These are phyloP conservation scores for Zopfochytrium polystomum DNA, from an alignment of 371 early-diverging fungal species.

Conservation along the genomic window DNA sequence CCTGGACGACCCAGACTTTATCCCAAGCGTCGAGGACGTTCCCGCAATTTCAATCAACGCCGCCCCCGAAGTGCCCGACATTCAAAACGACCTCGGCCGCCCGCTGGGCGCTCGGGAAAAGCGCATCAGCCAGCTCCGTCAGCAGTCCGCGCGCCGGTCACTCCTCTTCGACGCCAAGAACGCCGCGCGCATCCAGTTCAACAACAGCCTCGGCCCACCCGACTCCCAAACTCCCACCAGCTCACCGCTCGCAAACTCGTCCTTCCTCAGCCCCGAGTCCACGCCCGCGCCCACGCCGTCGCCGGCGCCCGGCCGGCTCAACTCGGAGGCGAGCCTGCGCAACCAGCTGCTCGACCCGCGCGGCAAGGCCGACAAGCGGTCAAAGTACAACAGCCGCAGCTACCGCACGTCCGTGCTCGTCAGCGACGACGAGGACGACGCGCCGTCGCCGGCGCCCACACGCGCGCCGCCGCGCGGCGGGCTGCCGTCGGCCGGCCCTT, in stretches of 20 bases:
- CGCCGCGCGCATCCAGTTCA: conserved; percentile 17
- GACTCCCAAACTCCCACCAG: background rate
- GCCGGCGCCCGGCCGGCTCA: background rate
- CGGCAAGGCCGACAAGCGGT: background rate
- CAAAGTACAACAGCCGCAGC: background rate
- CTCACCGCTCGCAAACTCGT: background rate
- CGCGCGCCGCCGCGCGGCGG: too few relatives aligned
- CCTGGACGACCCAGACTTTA: conserved; percentile 1
- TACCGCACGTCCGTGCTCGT: background rate
- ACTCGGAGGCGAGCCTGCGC: background rate
- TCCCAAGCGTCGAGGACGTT: background rate
- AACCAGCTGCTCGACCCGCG: background rate
- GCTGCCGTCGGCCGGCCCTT: too few relatives aligned
- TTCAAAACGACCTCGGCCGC: background rate
- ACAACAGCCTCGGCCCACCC: conserved; percentile 1
- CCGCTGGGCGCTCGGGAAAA: background rate
- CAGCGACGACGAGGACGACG: background rate
- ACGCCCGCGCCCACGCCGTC: background rate
- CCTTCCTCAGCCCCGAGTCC: background rate
- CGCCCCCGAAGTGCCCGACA: background rate
- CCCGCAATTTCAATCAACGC: background rate
- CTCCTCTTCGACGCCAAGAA: conserved; percentile 17
- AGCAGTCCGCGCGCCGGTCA: conserved; percentile 2
- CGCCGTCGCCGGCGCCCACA: too few relatives aligned
- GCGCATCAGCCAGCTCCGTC: background rate